phyloP scores from a whole-genome alignment of 2,329 filamentous ascomycete genomes.

The Gaeumannomyces sp. region DNA sequence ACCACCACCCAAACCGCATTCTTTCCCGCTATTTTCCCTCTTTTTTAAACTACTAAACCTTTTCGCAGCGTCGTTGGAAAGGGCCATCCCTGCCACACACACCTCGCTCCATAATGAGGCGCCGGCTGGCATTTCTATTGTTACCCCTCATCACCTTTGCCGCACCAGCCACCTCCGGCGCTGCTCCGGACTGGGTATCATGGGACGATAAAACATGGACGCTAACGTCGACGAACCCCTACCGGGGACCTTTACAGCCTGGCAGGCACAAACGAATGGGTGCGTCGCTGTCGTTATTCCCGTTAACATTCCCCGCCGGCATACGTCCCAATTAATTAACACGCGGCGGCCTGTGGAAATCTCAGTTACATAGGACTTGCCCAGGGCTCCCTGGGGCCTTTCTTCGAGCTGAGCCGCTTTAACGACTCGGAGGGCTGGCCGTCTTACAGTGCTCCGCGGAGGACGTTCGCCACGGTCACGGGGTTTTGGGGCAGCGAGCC shows the following conservation, averaged over 20 bases:
- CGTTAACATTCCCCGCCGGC: too few relatives aligned
- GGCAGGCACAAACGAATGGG: conserved; percentile 14
- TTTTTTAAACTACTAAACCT: too few relatives aligned
- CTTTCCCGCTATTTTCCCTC: too few relatives aligned
- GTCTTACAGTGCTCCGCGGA: conserved; percentile 9
- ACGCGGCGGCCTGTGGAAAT: neutral
- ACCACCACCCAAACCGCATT: too few relatives aligned
- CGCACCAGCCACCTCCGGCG: too few relatives aligned
- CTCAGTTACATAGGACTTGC: conserved; percentile 14
- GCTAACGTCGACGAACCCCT: conserved; percentile 12
- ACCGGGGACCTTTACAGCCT: conserved; percentile 13
- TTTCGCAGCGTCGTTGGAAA: too few relatives aligned
- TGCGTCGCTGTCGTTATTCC: conserved; percentile 4
- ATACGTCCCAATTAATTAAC: too few relatives aligned
- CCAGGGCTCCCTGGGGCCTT: conserved; percentile 12
- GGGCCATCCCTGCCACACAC: too few relatives aligned
- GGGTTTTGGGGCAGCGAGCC: conserved; percentile 13
- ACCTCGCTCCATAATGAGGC: too few relatives aligned
- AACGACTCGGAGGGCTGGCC: conserved; percentile 13
- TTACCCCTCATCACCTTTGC: too few relatives aligned
- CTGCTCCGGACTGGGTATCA: conserved; percentile 12
- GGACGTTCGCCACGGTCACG: conserved; percentile 14
- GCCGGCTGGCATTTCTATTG: too few relatives aligned
- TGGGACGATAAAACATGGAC: conserved; percentile 14
- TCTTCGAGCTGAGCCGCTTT: conserved; percentile 12